These are phyloP conservation scores for thale cress (Arabidopsis thaliana) DNA, from an alignment of 345 rosid genomes.

Conservation along the genomic window DNA sequence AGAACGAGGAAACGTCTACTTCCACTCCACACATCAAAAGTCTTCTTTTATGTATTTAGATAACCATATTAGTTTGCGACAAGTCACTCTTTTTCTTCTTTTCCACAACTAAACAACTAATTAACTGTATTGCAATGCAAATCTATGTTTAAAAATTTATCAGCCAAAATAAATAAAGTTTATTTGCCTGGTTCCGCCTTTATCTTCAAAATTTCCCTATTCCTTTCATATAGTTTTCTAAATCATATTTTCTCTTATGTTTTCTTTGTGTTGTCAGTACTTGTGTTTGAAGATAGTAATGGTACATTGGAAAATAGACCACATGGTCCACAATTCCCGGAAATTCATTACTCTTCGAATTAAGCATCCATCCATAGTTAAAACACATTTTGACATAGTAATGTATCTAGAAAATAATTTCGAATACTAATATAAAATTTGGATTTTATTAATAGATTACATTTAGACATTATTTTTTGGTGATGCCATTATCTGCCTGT, in stretches of 20 bases:
- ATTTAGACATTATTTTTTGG: too few relatives aligned
- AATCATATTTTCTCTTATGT: background rate
- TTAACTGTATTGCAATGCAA: background rate
- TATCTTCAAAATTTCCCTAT: background rate
- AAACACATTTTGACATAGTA: background rate
- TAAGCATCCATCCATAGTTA: background rate
- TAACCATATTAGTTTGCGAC: conserved; percentile 7
- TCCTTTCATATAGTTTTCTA: background rate
- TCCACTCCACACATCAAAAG: conserved; percentile 34
- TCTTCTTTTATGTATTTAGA: background rate
- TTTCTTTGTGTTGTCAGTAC: too few relatives aligned
- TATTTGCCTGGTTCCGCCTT: background rate
- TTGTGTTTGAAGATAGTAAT: background rate
- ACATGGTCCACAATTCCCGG: background rate
- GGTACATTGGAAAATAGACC: background rate
- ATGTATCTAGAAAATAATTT: background rate
- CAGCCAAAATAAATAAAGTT: background rate
- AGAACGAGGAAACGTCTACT: conserved; percentile 46
- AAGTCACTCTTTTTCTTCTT: conserved; percentile 17
- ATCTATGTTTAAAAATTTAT: background rate
- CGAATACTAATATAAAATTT: background rate
- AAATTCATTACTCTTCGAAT: background rate
- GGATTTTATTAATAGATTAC: background rate
- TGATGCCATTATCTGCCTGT: too few relatives aligned
- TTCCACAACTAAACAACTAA: background rate